These are phyloP conservation scores for Aphanomyces invadans DNA, from an alignment of 352 stramenopile genomes.

Conservation along the genomic window DNA sequence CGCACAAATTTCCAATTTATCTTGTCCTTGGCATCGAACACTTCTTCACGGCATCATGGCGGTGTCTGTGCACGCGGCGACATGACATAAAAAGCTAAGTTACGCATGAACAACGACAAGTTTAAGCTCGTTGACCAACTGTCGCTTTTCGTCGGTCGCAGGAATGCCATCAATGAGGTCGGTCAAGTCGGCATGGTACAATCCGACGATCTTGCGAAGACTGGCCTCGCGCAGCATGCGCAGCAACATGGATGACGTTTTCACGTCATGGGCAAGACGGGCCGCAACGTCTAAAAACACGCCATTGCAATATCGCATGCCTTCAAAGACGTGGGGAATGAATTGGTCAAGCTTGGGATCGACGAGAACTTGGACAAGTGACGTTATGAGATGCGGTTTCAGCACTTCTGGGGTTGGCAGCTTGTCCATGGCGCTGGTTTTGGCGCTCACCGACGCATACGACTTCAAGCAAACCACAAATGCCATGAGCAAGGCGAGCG, in stretches of 20 bases:
- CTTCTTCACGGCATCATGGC: too few species aligned
- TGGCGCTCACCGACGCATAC: background rate
- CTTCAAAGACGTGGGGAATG: background rate
- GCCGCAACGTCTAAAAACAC: background rate
- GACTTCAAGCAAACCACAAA: slow-evolving; percentile 18
- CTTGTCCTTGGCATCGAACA: background rate
- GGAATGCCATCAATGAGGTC: background rate
- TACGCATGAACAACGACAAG: background rate
- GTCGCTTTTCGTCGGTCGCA: background rate
- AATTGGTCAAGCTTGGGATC: background rate
- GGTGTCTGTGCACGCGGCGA: too few species aligned
- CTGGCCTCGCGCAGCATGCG: background rate
- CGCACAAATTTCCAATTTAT: background rate
- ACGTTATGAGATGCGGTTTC: background rate
- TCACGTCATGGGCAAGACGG: background rate
- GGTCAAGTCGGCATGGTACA: background rate
- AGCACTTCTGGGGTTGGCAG: background rate
- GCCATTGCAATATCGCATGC: slow-evolving; percentile 16
- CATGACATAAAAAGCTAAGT: background rate
- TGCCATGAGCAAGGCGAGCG: background rate
- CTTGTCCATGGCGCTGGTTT: background rate
- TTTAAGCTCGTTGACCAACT: background rate
- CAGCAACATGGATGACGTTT: background rate
- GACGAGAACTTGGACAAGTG: background rate
- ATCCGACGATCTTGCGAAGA: background rate